Percentiles rank a stretch among this genome's conserved stretches.
These are phyloP conservation scores for Apium graveolens DNA, from an alignment of 129 eudicot genomes.

Conservation along the genomic window DNA sequence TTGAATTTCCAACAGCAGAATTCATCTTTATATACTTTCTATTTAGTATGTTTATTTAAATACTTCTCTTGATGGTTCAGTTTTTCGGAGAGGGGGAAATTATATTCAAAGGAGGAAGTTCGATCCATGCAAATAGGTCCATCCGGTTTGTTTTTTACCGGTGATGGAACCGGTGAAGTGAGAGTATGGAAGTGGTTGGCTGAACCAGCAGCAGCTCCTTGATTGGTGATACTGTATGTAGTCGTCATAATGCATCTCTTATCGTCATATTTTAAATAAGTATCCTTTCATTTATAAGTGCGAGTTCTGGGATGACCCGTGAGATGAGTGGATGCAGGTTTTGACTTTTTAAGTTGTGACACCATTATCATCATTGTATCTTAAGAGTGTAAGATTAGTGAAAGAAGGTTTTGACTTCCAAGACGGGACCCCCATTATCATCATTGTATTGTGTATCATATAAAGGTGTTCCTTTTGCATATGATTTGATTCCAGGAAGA, in stretches of 20 bases:
- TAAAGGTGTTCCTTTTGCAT: background rate
- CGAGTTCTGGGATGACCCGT: background rate
- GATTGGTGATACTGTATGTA: constrained; percentile 3
- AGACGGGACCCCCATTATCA: background rate
- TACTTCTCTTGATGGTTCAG: constrained; percentile 27
- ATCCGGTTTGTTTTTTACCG: constrained; percentile 73
- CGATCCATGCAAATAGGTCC: constrained; percentile 77
- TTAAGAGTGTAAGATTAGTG: background rate
- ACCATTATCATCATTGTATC: background rate
- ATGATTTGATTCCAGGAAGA: background rate
- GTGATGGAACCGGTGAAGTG: constrained; percentile 88
- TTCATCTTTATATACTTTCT: background rate
- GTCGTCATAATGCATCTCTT: constrained; percentile 8
- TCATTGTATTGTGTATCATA: background rate
- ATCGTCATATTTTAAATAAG: background rate
- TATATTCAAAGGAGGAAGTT: constrained; percentile 62
- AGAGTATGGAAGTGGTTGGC: constrained; percentile 83
- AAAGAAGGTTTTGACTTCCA: constrained; percentile 9
- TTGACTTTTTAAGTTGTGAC: background rate
- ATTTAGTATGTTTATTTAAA: background rate
- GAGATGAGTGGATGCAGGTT: constrained; percentile 1
- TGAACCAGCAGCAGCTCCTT: constrained; percentile 39
- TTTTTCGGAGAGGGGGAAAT: constrained; percentile 82
- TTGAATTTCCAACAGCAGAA: background rate
- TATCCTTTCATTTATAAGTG: background rate